phyloP scores from a whole-genome alignment of 106 monocot genomes.

The Allium cepa region DNA sequence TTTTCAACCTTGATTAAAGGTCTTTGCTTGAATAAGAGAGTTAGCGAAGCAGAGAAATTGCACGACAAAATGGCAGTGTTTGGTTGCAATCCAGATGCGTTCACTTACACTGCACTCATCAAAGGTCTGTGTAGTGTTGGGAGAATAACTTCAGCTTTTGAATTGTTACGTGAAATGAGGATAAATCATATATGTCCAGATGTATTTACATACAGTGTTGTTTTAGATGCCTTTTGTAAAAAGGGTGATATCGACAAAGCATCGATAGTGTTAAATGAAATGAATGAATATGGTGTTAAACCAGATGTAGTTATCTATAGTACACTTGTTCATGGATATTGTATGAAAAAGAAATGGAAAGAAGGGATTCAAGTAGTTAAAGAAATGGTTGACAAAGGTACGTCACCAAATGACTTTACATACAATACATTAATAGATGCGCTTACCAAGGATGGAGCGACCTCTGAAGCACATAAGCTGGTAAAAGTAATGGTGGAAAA shows the following conservation, averaged over 20 bases:
- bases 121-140: conserved; percentile 14
- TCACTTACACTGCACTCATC: conserved; percentile 31
- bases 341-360: neutral
- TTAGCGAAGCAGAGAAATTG: conserved; percentile 13
- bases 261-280: conserved; percentile 16
- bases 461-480: conserved; percentile 18
- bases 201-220: conserved; percentile 19
- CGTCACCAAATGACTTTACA: neutral
- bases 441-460: conserved; percentile 11
- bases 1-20: conserved; percentile 28
- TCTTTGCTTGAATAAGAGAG: conserved; percentile 17
- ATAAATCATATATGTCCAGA: neutral
- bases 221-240: conserved; percentile 29
- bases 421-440: neutral
- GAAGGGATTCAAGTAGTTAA: neutral
- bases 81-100: conserved; percentile 11
- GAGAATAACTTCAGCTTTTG: neutral
- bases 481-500: conserved; percentile 19
- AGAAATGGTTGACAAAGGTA: neutral
- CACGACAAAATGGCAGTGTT: conserved; percentile 15
- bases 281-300: conserved; percentile 14
- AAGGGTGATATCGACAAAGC: conserved; percentile 16
- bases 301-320: conserved; percentile 22
- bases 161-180: neutral
- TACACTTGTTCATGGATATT: conserved; percentile 2